phyloP scores from a whole-genome alignment of 768 basidiomycete genomes.

The Leccinum aurantiacum region DNA sequence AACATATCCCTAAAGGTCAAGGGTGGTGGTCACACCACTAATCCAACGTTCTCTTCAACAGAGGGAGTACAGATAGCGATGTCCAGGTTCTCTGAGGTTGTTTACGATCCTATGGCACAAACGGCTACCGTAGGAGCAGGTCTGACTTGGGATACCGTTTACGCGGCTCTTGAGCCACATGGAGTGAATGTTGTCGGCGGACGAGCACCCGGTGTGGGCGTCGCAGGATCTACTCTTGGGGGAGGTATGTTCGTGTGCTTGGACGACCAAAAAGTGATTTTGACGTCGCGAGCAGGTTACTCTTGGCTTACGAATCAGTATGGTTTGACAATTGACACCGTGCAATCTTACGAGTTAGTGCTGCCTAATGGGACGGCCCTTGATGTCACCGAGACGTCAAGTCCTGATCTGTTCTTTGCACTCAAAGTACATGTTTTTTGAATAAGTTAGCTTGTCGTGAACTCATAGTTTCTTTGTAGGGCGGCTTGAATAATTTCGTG shows the following conservation, averaged over 20 bases:
- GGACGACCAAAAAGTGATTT: neutral
- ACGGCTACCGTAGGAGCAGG: constrained; percentile 42
- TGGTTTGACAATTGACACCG: constrained; percentile 57
- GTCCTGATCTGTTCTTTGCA: constrained; percentile 45
- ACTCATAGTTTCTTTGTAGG: constrained; percentile 34
- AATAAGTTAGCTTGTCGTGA: neutral
- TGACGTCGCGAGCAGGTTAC: constrained; percentile 11
- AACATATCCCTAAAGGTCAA: constrained; percentile 44
- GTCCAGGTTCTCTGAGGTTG: constrained; percentile 43
- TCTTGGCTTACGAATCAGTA: constrained; percentile 58
- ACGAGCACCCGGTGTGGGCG: constrained; percentile 55
- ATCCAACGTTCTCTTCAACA: constrained; percentile 60
- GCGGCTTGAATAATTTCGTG: constrained; percentile 63
- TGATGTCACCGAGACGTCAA: constrained; percentile 32
- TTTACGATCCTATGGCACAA: constrained; percentile 38
- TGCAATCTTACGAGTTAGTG: constrained; percentile 56
- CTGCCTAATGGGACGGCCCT: constrained; percentile 42
- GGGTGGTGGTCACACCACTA: constrained; percentile 56
- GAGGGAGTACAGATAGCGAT: constrained; percentile 57
- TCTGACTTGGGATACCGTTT: constrained; percentile 67
- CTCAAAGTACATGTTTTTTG: constrained; percentile 35
- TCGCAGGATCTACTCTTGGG: constrained; percentile 56
- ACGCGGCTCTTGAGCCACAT: constrained; percentile 44
- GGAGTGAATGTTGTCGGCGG: constrained; percentile 57
- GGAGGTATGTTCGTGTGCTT: constrained; percentile 40